phyloP scores from a whole-genome alignment of 1,284 basidiomycete species.

The Puccinia brachypodii region DNA sequence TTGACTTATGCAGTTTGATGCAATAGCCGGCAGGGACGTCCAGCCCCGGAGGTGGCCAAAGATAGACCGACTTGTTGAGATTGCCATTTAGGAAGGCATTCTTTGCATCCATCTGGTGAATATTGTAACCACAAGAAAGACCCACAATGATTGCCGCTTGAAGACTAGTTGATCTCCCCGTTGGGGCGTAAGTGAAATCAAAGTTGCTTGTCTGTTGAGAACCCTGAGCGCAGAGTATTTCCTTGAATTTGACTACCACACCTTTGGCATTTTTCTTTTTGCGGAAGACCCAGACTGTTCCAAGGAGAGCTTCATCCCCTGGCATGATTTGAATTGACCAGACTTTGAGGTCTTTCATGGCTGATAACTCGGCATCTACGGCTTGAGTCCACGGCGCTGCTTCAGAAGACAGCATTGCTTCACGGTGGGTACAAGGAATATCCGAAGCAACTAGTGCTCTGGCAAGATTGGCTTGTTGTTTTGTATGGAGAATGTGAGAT shows the following conservation, averaged over 20 bases:
- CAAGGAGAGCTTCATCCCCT: background rate
- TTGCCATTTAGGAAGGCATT: constrained; percentile 18
- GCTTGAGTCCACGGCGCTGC: background rate
- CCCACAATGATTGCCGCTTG: background rate
- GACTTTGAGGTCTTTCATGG: background rate
- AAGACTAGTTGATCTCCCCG: background rate
- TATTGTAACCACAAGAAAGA: background rate
- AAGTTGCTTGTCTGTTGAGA: background rate
- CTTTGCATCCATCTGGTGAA: constrained; percentile 31
- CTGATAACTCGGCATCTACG: background rate
- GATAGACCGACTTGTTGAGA: background rate
- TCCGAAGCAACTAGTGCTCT: background rate
- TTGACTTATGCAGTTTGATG: background rate
- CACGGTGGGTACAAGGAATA: background rate
- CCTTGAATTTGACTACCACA: background rate
- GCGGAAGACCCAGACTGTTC: constrained; percentile 3
- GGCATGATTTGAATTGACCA: background rate
- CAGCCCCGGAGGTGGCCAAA: background rate
- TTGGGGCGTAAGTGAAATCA: background rate
- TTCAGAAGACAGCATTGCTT: background rate
- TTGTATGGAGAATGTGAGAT: background rate
- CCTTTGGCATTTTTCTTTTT: background rate
- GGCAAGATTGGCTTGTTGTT: background rate
- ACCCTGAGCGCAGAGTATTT: background rate
- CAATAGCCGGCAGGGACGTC: background rate